Evolutionary conservation across 108 stramenopile genomes (phyloP).

Genomic region (Schizochytrium sp.): DNA sequence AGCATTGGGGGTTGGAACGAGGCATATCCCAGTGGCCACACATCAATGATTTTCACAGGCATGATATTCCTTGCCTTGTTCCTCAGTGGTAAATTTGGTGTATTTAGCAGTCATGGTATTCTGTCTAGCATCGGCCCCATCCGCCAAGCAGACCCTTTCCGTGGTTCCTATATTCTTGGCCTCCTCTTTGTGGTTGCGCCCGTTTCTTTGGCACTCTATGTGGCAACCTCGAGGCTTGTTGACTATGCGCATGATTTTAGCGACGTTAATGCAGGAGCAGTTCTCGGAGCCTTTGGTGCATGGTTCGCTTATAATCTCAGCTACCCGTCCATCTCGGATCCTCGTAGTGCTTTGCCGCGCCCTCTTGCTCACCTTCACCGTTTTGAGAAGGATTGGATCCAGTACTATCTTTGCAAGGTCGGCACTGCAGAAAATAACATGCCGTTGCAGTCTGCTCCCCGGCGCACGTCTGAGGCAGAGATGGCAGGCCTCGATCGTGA

Average conservation of each 20-base stretch:
- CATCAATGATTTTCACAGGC: not conserved
- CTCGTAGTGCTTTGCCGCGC: not conserved
- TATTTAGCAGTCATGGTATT: constrained; percentile 39
- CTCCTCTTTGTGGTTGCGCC: not conserved
- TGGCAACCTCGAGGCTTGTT: not conserved
- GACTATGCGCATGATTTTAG: constrained; percentile 58
- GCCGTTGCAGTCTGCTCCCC: too few species aligned
- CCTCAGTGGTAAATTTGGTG: not conserved
- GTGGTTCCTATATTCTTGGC: not conserved
- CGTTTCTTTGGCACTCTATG: not conserved
- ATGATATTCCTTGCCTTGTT: not conserved
- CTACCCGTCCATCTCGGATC: not conserved
- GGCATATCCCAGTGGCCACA: constrained; percentile 22
- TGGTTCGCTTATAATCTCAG: not conserved
- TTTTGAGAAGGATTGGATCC: constrained; percentile 9
- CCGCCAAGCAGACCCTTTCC: constrained; percentile 26
- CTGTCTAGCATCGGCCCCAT: not conserved
- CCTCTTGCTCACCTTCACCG: constrained; percentile 28
- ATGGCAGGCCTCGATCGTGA: too few species aligned
- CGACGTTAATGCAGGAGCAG: constrained; percentile 32
- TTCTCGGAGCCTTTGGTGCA: not conserved
- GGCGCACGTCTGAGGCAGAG: too few species aligned
- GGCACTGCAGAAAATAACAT: too few species aligned
- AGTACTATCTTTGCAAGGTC: not conserved
- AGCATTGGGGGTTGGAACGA: not conserved